phyloP scores from a whole-genome alignment of 2,329 filamentous ascomycete genomes.

The Fusarium heterosporum region DNA sequence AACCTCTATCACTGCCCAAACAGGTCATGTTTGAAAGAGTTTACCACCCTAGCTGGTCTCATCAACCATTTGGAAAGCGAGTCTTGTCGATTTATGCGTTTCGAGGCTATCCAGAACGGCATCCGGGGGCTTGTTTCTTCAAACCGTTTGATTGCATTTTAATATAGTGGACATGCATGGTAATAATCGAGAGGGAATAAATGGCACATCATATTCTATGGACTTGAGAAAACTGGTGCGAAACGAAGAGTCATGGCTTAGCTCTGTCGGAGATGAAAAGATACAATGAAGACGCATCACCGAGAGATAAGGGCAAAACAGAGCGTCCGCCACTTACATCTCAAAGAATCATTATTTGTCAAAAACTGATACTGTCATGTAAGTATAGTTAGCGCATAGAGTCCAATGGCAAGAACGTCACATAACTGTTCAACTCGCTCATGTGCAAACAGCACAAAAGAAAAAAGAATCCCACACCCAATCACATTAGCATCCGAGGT shows the following conservation, averaged over 20 bases:
- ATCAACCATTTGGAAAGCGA: conserved; percentile 61
- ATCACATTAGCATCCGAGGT: too few species aligned
- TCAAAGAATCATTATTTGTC: background rate
- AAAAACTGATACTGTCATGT: background rate
- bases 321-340: background rate
- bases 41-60: conserved; percentile 54
- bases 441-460: too few species aligned
- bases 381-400: background rate
- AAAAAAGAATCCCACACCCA: too few species aligned
- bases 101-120: conserved; percentile 53
- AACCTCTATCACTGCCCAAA: conserved; percentile 57
- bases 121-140: conserved; percentile 34
- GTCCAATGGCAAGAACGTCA: background rate
- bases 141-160: conserved; percentile 21
- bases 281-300: background rate
- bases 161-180: background rate
- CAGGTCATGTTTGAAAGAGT: conserved; percentile 50
- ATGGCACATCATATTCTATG: background rate
- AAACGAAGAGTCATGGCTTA: background rate
- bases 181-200: too few species aligned
- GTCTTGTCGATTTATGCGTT: conserved; percentile 54
- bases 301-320: background rate
- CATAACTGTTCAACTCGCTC: too few species aligned
- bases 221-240: background rate
- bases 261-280: background rate